Evolutionary conservation across 139 green algal species (phyloP), one percentile per base, ranked within the genome.

Genomic region (Coelastrella sp.): DNA sequence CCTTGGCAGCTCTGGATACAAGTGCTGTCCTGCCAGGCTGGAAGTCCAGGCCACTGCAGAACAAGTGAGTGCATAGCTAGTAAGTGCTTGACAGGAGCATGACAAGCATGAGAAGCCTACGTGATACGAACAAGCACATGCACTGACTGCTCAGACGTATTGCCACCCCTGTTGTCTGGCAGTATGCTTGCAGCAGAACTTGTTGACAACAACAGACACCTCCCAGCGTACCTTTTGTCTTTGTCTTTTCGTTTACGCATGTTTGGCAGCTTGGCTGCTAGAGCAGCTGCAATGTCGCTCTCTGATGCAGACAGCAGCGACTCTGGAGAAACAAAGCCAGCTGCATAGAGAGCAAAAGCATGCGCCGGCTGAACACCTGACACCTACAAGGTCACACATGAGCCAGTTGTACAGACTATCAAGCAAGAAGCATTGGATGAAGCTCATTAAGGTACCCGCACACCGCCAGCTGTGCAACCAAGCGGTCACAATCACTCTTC

Each of bases 301-400:
- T 92, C 81, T 19, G 79, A 47, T 5, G 89, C 88, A 3, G 64
- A 23, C 8, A 74, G 87, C 81, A 94, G 66, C 16, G 83, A 73
- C 59, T 93, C 86, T 2, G 85, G 64, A 20, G 83, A 64, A 5
- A 59, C 68, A 17, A 94, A 80, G 20, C 93, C 93, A 0, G 88
- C 92, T 32, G 76, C 86, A 80, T 88, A 86, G 10, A 95, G 91
- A 6, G 93, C 93, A 3, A 81, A 60, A 2, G 93, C 93, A 32
- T 93, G 79, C 10, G 79, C 65, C 3, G 92, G 91, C 22, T 84
- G 88, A 91, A 95, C 93, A n/a, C 80, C 89, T 11, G 83, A n/a
- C n/a, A 95, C 78, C 87, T 91, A 60, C 60, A 71, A 22, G 8
- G n/a, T 20, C 32, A 47, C 32, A 47, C 32, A 47, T 47, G 32